Evolutionary conservation across 1,284 basidiomycete genomes (phyloP), one percentile per base, ranked within the genome.

Genomic region (Singerocomus rubriflavus): DNA sequence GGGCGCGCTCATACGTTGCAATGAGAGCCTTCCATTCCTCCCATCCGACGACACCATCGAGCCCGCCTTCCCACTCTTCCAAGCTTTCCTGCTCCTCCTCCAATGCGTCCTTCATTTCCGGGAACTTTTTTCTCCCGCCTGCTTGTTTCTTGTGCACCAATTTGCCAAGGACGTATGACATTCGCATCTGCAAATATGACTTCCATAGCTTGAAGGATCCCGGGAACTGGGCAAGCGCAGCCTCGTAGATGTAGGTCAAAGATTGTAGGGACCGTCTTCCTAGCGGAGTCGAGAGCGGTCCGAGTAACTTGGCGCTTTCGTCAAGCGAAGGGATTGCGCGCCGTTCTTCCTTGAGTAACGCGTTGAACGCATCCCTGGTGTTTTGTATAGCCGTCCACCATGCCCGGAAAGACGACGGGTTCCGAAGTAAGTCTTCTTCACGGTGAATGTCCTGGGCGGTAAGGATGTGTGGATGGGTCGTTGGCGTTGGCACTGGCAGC

Each of bases 151-250:
- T 85, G 44, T 83, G 73, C 10, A 81, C 69, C 12, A 72, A 75
- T 56, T 78, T 88, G 0, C 96, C 97, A 4, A 97, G 76, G 2
- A 99, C 90, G 69, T 88, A 98, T 3, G 81, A 78, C 76, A 91
- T 88, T 25, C 97, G 81, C 67, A 87, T 84, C 44, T 80, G 78
- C 40, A 98, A 77, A 69, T 99, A 99, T 0, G 89, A 82, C 63
- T 92, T 93, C 97, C 97, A 99, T 42, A 99, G 74, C 66, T 95
- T 93, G 80, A 91, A 99, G 12, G 87, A 92, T 14, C 80, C 82
- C 0, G 96, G 90, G 63, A 98, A 98, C 54, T 95, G 82, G 6
- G 75, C 81, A 13, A 99, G 77, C 0, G 95, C 94, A 31, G 93
- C 79, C 71, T 99, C 97, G 67, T 97, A 99, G 29, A 97, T 81